Base-by-base conservation (phyloP, 1,284 basidiomycete genomes). In the Apiotrichum montevideense region DNA sequence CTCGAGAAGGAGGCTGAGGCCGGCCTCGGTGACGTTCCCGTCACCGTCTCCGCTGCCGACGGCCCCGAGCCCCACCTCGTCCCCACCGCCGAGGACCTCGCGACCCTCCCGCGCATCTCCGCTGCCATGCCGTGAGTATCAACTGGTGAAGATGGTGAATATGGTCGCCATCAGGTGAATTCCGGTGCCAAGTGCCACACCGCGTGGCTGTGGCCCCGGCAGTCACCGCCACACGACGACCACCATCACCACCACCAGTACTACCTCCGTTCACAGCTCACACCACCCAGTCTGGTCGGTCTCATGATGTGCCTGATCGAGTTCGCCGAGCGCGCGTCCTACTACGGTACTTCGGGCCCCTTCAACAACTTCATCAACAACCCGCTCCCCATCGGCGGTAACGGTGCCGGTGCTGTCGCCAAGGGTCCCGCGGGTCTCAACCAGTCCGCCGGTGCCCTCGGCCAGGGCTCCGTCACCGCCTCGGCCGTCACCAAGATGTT, bases 351-450 rank as follows among this genome's bases (percentile, higher is more conserved):
- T 10, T 43, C 37, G 37, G 46, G 46, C 3, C 52, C 52, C 4
- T 55, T 51, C 33, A 57, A 59, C 59, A 64, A 68, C 55, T 65
- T 65, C 45, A 54, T 70, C 60, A 60, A 63, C 53, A 55, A 58
- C 59, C 79, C 80, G 0, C 81, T 89, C 3, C 88, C 87, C 2
- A 58, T 66, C 0, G 67, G 66, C 8, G 83, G 83, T 46, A 88
- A 87, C 6, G 79, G 70, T 42, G 81, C 87, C 3, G 88, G 88
- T 63, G 88, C 88, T 3, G 80, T 90, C 5, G 83, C 82, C 13
- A 75, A 80, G 54, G 85, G 85, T 4, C 83, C 86, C 58, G 82
- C 79, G 14, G 82, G 85, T 15, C 37, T 57, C 14, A 57, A 69
- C 42, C 60, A 69, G 47, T 84, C 86, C 0, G 87, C 86, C 0